Evolutionary conservation across 352 stramenopile genomes (phyloP), one percentile per base, ranked within the genome.

Genomic region (Peronospora farinosa): DNA sequence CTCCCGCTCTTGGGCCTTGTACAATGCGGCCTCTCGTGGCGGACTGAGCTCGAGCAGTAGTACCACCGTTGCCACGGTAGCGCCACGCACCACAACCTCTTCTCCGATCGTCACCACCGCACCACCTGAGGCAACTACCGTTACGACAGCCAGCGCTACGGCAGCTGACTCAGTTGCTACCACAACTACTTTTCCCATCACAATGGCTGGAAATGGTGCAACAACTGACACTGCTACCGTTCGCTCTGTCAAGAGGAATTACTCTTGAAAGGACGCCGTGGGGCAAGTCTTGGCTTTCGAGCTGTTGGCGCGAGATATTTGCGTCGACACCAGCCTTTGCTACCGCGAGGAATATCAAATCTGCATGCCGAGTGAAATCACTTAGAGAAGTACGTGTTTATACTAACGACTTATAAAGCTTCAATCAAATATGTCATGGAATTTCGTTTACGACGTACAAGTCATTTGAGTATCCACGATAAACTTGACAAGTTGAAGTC

Each of bases 1-100:
- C 17, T 72, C 71, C 25, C 67, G 69, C 8, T 78, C 73, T 0
- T 87, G 75, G 75, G 75, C 78, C n/a, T 32, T 86, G 15, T 89
- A 87, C 57, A 46, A 84, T 15, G 78, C 78, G 1, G 75, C 73
- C 8, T 70, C 62, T 23, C 62, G 62, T 13, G 52, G 57, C 5
- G 53, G 44, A 35, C 54, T 49, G 15, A 61, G 33, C 8, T 51
- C 45, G n/a, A 66, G 47, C 43, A 45, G 47, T 17, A 59, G 31
- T 33, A 55, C 40, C 15, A 47, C 30, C 2, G 30, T 35, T 30
- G 28, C 25, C 8, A 63, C 37, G 10, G 44, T 57, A 19, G 27
- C 45, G n/a, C 58, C 58, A 39, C 56, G 42, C 19, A 32, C 21
- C 4, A 55, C 53, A 2, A 40, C 39, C 6, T 45, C 37, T 38